These are phyloP conservation scores for Eucalyptus brandiana DNA, from an alignment of 345 rosid genomes.

Conservation along the genomic window DNA sequence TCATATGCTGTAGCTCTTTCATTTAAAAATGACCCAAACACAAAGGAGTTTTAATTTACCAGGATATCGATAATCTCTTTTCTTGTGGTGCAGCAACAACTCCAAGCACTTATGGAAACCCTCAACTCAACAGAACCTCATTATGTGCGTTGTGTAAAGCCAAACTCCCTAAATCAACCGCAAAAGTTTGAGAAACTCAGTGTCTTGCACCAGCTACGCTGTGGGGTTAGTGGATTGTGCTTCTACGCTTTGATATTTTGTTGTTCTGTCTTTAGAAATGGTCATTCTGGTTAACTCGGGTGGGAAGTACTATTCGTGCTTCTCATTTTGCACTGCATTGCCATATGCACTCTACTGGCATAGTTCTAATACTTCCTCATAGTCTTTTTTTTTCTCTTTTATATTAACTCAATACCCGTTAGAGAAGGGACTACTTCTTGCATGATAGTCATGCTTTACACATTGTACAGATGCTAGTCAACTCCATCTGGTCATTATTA, in stretches of 20 bases:
- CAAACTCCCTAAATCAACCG: constrained; percentile 82
- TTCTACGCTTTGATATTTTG: neutral
- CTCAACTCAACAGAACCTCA: constrained; percentile 93
- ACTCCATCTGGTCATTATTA: neutral
- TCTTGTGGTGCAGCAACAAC: constrained; percentile 71
- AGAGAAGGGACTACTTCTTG: neutral
- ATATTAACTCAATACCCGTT: neutral
- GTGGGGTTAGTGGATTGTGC: constrained; percentile 65
- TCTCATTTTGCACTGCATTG: neutral
- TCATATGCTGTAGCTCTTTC: neutral
- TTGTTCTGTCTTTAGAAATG: neutral
- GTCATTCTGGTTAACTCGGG: neutral
- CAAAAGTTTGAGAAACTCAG: constrained; percentile 83
- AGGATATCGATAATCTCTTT: neutral
- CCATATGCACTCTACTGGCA: neutral
- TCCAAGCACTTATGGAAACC: constrained; percentile 96
- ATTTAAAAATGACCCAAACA: neutral
- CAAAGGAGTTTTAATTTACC: neutral
- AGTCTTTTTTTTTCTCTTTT: neutral
- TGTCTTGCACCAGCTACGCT: constrained; percentile 83
- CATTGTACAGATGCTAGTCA: neutral
- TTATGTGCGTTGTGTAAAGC: constrained; percentile 98
- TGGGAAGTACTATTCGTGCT: neutral
- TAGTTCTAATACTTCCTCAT: neutral
- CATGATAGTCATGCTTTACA: neutral